Evolutionary conservation across 768 basidiomycete genomes (phyloP).

Genomic region (Russula virescens): DNA sequence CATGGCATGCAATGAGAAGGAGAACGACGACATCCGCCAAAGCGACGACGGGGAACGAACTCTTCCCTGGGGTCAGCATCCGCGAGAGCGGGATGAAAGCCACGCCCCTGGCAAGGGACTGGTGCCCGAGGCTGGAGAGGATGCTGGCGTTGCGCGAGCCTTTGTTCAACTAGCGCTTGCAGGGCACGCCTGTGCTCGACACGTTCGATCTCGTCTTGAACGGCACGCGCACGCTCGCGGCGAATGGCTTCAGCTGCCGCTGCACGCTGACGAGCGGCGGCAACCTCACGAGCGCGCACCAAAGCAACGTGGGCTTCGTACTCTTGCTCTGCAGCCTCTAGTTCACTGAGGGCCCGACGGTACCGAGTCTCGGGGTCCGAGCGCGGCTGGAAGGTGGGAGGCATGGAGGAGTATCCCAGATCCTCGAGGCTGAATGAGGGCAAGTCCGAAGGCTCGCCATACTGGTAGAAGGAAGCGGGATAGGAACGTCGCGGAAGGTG

Average conservation of each 20-base stretch:
- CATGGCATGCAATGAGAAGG: no score
- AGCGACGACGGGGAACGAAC: background rate
- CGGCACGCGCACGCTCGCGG: background rate
- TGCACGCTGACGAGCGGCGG: conserved; percentile 3
- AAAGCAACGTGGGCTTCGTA: conserved; percentile 5
- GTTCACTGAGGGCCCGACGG: conserved; percentile 18
- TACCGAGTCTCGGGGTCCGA: conserved; percentile 13
- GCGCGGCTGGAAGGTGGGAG: background rate
- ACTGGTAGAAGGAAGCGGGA: background rate
- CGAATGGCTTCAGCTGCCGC: conserved; percentile 1
- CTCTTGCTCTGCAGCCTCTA: conserved; percentile 21
- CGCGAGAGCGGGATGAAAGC: background rate
- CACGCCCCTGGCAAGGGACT: background rate
- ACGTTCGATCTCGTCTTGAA: conserved; percentile 5
- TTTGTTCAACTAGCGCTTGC: background rate
- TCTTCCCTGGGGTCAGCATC: background rate
- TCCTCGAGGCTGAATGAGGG: background rate
- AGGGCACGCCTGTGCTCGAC: background rate
- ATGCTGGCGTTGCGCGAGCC: background rate
- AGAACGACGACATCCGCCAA: background rate
- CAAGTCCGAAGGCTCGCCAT: background rate
- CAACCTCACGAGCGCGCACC: background rate
- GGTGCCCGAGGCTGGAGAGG: background rate
- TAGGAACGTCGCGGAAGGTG: background rate
- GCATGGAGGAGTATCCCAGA: background rate